A percentile compares a stretch with the other conserved stretches of the same genome.
Conservation (phyloP, 495 filamentous ascomycete genomes). For the Astrothelium subdiscretum region DNA sequence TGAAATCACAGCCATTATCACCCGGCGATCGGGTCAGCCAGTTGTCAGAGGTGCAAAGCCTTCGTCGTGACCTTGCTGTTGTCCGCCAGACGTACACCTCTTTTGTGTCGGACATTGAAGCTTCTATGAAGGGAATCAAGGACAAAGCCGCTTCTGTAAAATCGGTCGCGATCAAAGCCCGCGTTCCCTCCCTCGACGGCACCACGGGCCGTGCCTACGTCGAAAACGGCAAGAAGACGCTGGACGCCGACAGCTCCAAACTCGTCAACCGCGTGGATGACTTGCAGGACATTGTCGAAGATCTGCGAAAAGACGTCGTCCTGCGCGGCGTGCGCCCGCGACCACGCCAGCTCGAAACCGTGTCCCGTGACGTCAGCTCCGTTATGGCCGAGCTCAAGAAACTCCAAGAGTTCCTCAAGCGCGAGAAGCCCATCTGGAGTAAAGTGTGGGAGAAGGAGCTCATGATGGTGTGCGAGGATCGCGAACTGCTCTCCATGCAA, state of each 20-base stretch:
- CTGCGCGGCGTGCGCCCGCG: slow-evolving; percentile 81
- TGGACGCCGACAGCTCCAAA: slow-evolving; percentile 73
- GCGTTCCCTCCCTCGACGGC: slow-evolving; percentile 51
- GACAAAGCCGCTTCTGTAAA: slow-evolving; percentile 73
- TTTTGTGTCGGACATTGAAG: slow-evolving; percentile 77
- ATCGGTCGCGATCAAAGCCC: slow-evolving; percentile 53
- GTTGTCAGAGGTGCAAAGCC: slow-evolving; percentile 61
- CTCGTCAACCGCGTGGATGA: slow-evolving; percentile 88
- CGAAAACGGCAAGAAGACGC: slow-evolving; percentile 67
- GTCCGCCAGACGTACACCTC: slow-evolving; percentile 86
- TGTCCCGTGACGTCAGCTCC: slow-evolving; percentile 72
- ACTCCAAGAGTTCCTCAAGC: slow-evolving; percentile 82
- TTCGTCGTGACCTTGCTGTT: slow-evolving; percentile 85
- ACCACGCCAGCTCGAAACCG: slow-evolving; percentile 78
- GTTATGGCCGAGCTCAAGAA: slow-evolving; percentile 84
- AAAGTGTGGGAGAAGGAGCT: slow-evolving; percentile 98
- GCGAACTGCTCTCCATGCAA: slow-evolving; percentile 85
- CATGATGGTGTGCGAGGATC: slow-evolving; percentile 85
- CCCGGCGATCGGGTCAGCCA: slow-evolving; percentile 39
- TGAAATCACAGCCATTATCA: not conserved
- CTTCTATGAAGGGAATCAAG: slow-evolving; percentile 72
- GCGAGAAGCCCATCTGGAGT: slow-evolving; percentile 90
- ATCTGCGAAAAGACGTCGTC: slow-evolving; percentile 95
- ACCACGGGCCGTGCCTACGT: slow-evolving; percentile 75
- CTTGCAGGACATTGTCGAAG: slow-evolving; percentile 89